Evolutionary conservation across 2,329 filamentous ascomycete species (phyloP), one percentile per base, ranked within the genome.

Genomic region (Sarocladium strictum): DNA sequence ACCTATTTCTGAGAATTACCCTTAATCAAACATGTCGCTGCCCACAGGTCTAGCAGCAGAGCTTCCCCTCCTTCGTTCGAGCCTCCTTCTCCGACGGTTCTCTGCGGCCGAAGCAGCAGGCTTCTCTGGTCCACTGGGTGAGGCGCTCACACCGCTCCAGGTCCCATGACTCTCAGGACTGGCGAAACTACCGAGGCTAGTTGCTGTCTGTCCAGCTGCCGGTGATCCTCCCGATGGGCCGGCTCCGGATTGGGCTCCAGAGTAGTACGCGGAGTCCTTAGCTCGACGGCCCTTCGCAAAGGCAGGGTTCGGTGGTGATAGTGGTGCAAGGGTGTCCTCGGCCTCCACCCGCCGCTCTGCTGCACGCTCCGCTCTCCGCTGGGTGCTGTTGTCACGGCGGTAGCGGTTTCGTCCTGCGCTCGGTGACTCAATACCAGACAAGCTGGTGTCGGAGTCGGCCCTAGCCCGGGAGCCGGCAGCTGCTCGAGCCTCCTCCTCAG

Each of bases 241-340:
- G 3, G 50, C 3, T 9, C 50, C 71, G 2, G 74, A 69, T 56
- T 71, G 69, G 3, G 37, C 59, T 9, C 79, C 79, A 2, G 80
- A 82, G 62, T 83, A 85, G 61, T 85, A 85, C 9, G 80, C 79
- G 43, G 80, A 83, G 62, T 86, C 83, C 61, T 84, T 85, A 11
- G 67, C 71, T 61, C 75, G 73, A 56, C 72, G 70, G 1, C 74
- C 75, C 40, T 73, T 76, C 4, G 80, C 78, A 62, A 81, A 83
- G 5, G 79, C 72, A 10, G 83, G 79, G 55, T 78, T 76, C 0
- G 83, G 81, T 2, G 81, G 81, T 11, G 75, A 76, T 2, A 84
- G 64, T 4, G 76, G 72, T 7, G 67, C 67, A n/a, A 76, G 62
- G n/a, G 63, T 62, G 17, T 69, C 29, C 38, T 67, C 62, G 19